Conservation (phyloP, 148 eudicot genomes). For the Camellia granthamiana region DNA sequence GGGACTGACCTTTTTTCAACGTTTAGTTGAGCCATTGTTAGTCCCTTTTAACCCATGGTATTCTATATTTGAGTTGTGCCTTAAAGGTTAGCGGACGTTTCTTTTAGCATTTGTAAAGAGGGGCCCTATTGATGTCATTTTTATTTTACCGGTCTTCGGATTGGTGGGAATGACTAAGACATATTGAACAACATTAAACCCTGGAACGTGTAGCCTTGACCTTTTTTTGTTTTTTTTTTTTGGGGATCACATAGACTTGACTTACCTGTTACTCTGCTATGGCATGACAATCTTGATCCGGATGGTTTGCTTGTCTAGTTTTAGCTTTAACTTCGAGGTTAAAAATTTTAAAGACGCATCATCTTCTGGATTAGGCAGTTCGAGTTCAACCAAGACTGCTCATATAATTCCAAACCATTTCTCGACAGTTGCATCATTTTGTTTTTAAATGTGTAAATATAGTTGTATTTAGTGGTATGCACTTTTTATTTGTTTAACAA, state of each 20-base stretch:
- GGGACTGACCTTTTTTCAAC: background rate
- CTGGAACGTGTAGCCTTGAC: background rate
- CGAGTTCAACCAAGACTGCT: background rate
- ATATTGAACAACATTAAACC: background rate
- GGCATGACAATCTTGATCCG: background rate
- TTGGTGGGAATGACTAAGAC: background rate
- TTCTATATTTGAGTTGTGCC: background rate
- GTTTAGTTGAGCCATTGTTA: background rate
- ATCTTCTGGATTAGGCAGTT: background rate
- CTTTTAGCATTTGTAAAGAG: background rate
- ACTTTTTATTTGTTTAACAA: background rate
- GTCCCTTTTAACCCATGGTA: background rate
- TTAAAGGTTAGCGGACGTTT: background rate
- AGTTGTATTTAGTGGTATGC: background rate
- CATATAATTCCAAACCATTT: background rate
- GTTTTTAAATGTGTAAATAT: background rate
- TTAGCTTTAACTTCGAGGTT: background rate
- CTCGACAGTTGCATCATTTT: background rate
- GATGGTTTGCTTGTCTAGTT: constrained; percentile 3
- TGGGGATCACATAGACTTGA: no score
- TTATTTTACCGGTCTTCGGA: background rate
- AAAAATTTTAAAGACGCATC: background rate
- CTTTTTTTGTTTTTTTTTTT: no score
- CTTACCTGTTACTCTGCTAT: background rate
- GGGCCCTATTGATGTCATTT: background rate